Percentiles rank a stretch among this genome's conserved stretches.
These are phyloP conservation scores for Aspergillus bombycis DNA, from an alignment of 2,329 filamentous ascomycete species.

Conservation along the genomic window DNA sequence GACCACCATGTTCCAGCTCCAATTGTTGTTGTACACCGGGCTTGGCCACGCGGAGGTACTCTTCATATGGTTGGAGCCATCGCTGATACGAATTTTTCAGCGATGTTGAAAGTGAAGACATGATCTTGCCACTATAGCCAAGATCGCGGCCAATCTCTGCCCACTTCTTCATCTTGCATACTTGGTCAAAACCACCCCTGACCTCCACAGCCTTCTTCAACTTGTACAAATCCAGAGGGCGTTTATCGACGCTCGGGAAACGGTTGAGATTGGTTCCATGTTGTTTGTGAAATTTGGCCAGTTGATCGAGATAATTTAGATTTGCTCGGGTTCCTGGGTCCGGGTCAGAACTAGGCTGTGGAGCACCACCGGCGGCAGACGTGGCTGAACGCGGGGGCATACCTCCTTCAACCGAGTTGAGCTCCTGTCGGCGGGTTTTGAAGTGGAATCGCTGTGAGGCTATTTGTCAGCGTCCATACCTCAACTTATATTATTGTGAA, in stretches of 20 bases:
- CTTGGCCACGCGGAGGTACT: constrained; percentile 87
- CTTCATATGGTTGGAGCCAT: constrained; percentile 96
- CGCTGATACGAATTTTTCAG: constrained; percentile 97
- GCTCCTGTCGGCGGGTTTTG: constrained; percentile 89
- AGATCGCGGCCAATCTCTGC: constrained; percentile 95
- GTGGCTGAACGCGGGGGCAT: constrained; percentile 41
- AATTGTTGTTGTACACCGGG: constrained; percentile 96
- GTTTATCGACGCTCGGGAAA: constrained; percentile 95
- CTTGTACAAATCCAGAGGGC: constrained; percentile 91
- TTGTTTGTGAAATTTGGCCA: constrained; percentile 95
- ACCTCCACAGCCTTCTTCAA: constrained; percentile 96
- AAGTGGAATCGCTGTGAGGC: constrained; percentile 85
- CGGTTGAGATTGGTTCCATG: constrained; percentile 92
- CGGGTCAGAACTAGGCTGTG: constrained; percentile 43
- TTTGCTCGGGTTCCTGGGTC: constrained; percentile 84
- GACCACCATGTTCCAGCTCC: constrained; percentile 89
- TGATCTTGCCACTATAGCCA: constrained; percentile 98
- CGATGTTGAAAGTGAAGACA: constrained; percentile 97
- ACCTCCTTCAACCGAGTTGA: constrained; percentile 99
- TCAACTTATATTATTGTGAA: background rate
- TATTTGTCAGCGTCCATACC: constrained; percentile 30
- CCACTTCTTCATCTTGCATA: constrained; percentile 99
- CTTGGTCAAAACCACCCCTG: constrained; percentile 90
- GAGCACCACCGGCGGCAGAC: constrained; percentile 33
- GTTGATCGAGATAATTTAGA: constrained; percentile 90